Base-by-base conservation (phyloP, 352 stramenopile genomes). In the Aphanomyces astaci region DNA sequence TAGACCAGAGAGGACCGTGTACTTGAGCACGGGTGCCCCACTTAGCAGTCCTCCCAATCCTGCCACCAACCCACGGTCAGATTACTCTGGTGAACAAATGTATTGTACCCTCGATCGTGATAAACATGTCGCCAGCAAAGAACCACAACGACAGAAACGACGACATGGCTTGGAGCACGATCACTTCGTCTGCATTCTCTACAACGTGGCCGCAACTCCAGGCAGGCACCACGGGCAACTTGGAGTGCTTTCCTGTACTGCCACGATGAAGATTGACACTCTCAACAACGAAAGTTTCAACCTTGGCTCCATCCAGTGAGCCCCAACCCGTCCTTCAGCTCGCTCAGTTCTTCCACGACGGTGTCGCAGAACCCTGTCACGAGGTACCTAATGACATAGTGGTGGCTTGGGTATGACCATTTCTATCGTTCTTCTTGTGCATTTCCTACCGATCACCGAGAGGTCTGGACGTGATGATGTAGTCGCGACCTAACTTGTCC, bases 301-400 rank as follows among this genome's bases (percentile, higher is more conserved):
- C 62, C 62, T 68, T 68, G 62, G 33, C 62, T 68, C 62, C 62
- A 68, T 48, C 62, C 62, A 11, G 40, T 30, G 2, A 68, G 62
- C 24, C 56, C 56, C 10, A 53, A 24, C 4, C 10, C 5, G 4
- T 46, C 36, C 1, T n/a, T 28, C 25, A 59, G 10, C 30, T 59
- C 24, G 33, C 36, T 64, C 15, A 64, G 30, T 30, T 64, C 62
- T 60, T 68, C 62, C 4, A 68, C 36, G 11, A 43, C 62, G 17
- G 46, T 68, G 27, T 56, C 13, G 40, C 62, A 68, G 27, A 48
- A 68, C 1, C 51, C 46, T 13, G 25, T 33, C 3, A 68, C 62
- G 32, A 4, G 22, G 51, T 59, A 68, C n/a, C 62, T 68, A 59
- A 19, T 27, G 22, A 17, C 45, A 53, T 9, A n/a, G 22, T n/a